phyloP scores from a whole-genome alignment of 352 stramenopile genomes.

The Globisporangium irregulare region DNA sequence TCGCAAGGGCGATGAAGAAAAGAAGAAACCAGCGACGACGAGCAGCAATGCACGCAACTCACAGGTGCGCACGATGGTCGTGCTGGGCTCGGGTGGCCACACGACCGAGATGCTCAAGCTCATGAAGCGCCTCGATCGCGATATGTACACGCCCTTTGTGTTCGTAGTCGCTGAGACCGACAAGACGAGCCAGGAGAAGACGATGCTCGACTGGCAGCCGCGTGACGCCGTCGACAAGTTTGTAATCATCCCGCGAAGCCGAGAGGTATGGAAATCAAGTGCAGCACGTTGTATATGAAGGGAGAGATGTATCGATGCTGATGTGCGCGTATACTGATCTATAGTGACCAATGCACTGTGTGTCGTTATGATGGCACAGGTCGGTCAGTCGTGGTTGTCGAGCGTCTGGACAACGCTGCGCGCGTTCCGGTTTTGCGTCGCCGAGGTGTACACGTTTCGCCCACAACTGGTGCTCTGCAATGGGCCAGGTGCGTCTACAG shows the following conservation, averaged over 20 bases:
- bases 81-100: slow-evolving; percentile 88
- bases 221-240: slow-evolving; percentile 41
- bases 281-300: background rate
- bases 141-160: slow-evolving; percentile 80
- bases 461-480: slow-evolving; percentile 93
- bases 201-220: slow-evolving; percentile 61
- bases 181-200: slow-evolving; percentile 86
- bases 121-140: slow-evolving; percentile 75
- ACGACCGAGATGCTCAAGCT: slow-evolving; percentile 96
- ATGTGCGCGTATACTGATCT: background rate
- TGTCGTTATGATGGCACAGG: slow-evolving; percentile 27
- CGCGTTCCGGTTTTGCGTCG: slow-evolving; percentile 75
- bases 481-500: slow-evolving; percentile 61
- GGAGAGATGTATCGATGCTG: background rate
- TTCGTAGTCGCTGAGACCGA: slow-evolving; percentile 92
- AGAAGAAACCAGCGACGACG: background rate
- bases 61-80: slow-evolving; percentile 64
- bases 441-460: slow-evolving; percentile 61
- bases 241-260: slow-evolving; percentile 84
- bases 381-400: slow-evolving; percentile 91
- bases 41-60: too few species aligned
- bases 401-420: slow-evolving; percentile 86
- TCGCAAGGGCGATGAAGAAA: background rate
- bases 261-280: slow-evolving; percentile 58
- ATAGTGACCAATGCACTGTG: background rate